These are phyloP conservation scores for Auriscalpium orientale DNA, from an alignment of 768 basidiomycete species.

Conservation along the genomic window DNA sequence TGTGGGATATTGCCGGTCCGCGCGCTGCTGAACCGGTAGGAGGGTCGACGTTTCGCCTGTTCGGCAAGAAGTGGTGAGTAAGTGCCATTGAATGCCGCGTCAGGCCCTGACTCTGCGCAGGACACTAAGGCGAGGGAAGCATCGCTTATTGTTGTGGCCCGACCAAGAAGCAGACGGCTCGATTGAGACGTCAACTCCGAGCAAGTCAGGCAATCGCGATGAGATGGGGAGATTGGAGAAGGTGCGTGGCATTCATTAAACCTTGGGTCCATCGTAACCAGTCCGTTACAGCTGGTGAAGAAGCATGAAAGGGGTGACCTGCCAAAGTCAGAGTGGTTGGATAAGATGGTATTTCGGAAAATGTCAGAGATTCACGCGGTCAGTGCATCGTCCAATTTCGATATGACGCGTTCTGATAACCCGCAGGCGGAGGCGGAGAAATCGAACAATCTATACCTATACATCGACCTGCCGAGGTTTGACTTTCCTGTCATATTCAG, in stretches of 20 bases:
- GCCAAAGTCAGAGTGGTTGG: slow-evolving; percentile 92
- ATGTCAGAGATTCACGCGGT: slow-evolving; percentile 95
- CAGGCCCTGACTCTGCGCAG: slow-evolving; percentile 29
- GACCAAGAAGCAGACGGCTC: slow-evolving; percentile 82
- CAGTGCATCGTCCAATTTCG: slow-evolving; percentile 22
- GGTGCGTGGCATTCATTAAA: slow-evolving; percentile 32
- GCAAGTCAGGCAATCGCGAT: slow-evolving; percentile 72
- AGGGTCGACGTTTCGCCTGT: slow-evolving; percentile 83
- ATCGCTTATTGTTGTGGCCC: slow-evolving; percentile 79
- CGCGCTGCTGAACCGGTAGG: slow-evolving; percentile 78
- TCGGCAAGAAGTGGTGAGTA: slow-evolving; percentile 85
- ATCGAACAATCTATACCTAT: slow-evolving; percentile 90
- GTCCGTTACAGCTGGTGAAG: slow-evolving; percentile 64
- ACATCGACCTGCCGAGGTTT: slow-evolving; percentile 92
- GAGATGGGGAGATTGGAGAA: slow-evolving; percentile 96
- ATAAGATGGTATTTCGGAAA: slow-evolving; percentile 86
- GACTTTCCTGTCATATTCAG: slow-evolving; percentile 96
- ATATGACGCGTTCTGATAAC: not conserved
- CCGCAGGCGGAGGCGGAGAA: slow-evolving; percentile 80
- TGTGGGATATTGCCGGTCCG: slow-evolving; percentile 91
- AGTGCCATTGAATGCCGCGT: not conserved
- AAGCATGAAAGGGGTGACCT: slow-evolving; percentile 94
- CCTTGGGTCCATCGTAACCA: not conserved
- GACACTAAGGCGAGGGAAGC: slow-evolving; percentile 87
- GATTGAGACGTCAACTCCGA: slow-evolving; percentile 76